phyloP scores from a whole-genome alignment of 805 yeast species.

The Kluyveromyces wickerhamii region DNA sequence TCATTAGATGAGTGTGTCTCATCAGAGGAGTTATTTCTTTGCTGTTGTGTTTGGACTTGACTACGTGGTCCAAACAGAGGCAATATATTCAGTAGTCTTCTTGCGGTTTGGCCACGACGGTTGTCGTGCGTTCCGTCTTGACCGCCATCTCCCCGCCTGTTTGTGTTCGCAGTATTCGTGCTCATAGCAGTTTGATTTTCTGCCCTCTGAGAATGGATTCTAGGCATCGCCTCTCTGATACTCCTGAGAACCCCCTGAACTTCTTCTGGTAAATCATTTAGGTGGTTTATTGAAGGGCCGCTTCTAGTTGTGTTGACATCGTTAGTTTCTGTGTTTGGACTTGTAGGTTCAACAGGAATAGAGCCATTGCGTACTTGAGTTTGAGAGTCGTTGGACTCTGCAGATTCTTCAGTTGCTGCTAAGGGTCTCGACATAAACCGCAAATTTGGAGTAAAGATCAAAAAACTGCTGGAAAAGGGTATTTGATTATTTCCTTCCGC shows the following conservation, averaged over 20 bases:
- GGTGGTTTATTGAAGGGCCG: conserved; percentile 3
- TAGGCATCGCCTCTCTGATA: conserved; percentile 1
- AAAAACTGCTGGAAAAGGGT: too few relatives aligned
- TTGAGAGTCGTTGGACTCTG: too few relatives aligned
- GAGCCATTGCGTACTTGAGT: too few relatives aligned
- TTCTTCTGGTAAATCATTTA: conserved; percentile 1
- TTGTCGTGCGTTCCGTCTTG: too few relatives aligned
- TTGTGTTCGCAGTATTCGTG: neutral
- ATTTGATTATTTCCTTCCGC: too few relatives aligned
- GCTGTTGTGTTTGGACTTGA: neutral
- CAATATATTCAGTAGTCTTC: conserved; percentile 2
- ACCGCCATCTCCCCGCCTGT: too few relatives aligned
- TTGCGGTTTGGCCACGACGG: conserved; percentile 1
- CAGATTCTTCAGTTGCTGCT: too few relatives aligned
- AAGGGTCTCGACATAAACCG: too few relatives aligned
- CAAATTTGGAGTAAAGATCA: too few relatives aligned
- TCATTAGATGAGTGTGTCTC: conserved; percentile 2
- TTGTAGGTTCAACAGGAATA: too few relatives aligned
- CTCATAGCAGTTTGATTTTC: neutral
- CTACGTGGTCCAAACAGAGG: conserved; percentile 2
- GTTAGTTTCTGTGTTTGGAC: neutral
- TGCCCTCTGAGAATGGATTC: neutral
- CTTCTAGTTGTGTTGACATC: conserved; percentile 3
- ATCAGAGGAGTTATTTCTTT: neutral
- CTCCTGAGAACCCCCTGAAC: neutral